A percentile compares a stretch with the other conserved stretches of the same genome.
Conservation (phyloP, 352 stramenopile genomes). For the Peronosclerospora sorghi region DNA sequence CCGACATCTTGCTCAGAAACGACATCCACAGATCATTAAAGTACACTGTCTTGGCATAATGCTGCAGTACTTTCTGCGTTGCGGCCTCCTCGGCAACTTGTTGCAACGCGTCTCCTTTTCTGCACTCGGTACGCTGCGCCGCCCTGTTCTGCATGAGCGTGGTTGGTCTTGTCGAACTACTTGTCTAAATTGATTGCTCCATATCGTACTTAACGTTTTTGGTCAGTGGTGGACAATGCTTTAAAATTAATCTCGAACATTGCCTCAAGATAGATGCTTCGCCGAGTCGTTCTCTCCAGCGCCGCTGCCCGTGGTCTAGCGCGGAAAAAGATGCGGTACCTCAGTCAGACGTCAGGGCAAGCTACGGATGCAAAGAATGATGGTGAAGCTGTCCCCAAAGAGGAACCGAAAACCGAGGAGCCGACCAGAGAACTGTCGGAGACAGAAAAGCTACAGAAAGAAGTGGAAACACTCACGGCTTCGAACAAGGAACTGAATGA, state of each 20-base stretch:
- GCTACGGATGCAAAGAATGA: constrained; percentile 48
- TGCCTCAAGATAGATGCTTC: constrained; percentile 42
- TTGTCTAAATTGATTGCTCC: not conserved
- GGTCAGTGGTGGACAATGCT: not conserved
- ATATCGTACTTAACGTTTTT: not conserved
- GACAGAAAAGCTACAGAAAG: constrained; percentile 40
- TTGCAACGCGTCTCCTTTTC: constrained; percentile 14
- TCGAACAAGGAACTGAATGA: constrained; percentile 81
- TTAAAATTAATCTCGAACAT: not conserved
- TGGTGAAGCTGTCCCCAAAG: constrained; percentile 10
- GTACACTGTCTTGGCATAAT: constrained; percentile 78
- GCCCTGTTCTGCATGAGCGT: constrained; percentile 12
- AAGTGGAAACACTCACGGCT: constrained; percentile 58
- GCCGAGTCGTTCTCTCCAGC: constrained; percentile 45
- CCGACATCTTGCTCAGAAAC: constrained; percentile 72
- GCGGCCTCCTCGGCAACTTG: constrained; percentile 23
- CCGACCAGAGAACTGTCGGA: constrained; percentile 11
- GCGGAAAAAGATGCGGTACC: constrained; percentile 28
- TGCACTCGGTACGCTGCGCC: constrained; percentile 8
- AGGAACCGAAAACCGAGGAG: constrained; percentile 8
- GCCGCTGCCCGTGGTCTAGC: constrained; percentile 22
- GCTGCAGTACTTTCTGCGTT: constrained; percentile 60
- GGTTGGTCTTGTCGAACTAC: not conserved
- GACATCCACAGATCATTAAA: constrained; percentile 80
- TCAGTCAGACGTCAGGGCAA: constrained; percentile 29